Evolutionary conservation across 208 protist species (phyloP).

Genomic region (Crithidia sp.): DNA sequence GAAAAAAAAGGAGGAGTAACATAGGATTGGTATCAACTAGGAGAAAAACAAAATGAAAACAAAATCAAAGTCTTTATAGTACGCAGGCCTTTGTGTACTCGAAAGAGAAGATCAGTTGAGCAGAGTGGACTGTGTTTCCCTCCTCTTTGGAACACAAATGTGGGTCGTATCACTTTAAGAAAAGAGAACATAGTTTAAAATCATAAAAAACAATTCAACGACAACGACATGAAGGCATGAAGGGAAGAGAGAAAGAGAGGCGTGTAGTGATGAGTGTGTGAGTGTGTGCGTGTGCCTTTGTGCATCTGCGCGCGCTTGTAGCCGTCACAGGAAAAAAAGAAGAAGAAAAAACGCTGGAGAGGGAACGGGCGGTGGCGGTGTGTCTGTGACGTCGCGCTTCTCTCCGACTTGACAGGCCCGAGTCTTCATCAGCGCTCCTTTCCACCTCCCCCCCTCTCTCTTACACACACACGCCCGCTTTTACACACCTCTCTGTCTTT

Average conservation of each 20-base stretch:
- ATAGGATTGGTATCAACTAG: background rate
- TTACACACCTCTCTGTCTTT: background rate
- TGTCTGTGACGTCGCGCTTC: too few relatives aligned
- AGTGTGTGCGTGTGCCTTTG: too few relatives aligned
- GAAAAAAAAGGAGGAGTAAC: background rate
- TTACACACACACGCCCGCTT: background rate
- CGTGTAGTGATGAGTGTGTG: too few relatives aligned
- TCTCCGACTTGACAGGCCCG: too few relatives aligned
- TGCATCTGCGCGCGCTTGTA: too few relatives aligned
- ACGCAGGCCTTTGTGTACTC: conserved; percentile 11
- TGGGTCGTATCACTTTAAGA: too few relatives aligned
- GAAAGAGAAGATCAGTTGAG: conserved; percentile 16
- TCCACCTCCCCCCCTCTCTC: background rate
- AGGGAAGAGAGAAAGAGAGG: conserved; percentile 1
- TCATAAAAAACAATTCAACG: background rate
- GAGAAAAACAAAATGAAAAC: conserved; percentile 8
- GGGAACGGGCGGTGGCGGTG: background rate
- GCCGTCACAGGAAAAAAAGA: background rate
- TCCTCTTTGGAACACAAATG: conserved; percentile 15
- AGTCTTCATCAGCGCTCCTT: background rate
- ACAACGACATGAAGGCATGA: background rate
- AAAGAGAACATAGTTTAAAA: background rate
- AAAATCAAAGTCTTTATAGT: background rate
- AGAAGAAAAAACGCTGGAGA: background rate
- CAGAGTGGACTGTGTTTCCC: conserved; percentile 22